Base-by-base conservation (phyloP, 345 rosid genomes). In the Laguncularia racemosa region DNA sequence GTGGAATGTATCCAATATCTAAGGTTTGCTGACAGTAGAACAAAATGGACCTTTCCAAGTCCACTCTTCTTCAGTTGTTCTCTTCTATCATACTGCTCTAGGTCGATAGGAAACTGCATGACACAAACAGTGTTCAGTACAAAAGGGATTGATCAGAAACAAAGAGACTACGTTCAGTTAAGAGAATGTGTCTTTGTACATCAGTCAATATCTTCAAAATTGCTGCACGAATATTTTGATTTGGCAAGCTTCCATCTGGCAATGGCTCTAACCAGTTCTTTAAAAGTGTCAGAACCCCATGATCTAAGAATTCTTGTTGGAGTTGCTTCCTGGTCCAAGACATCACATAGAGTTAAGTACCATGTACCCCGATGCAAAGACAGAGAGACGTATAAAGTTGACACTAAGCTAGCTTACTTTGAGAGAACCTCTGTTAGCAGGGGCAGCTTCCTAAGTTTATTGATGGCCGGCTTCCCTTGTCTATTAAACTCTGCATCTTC, bases 201-300 rank as follows among this genome's bases (percentile, higher is more conserved):
- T 89, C 97, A 58, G 84, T 71, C 71, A 93, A 71, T 66, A 89
- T 82, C 73, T 49, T 70, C 76, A 93, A 70, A 68, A 93, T 76
- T 58, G 96, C 96, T 20, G 91, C 95, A 43, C 97, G 95, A 58
- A 93, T 93, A 64, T 93, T 93, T 68, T 85, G 87, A 70, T 84
- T 89, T 12, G 99, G 99, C 64, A 93, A 81, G 65, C 99, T 93
- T 67, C 96, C 95, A 78, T 93, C 97, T 46, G 99, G 99, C 71
- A 89, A 97, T 28, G 97, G 99, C 68, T 93, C 99, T 48, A 93
- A 97, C 99, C 99, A 89, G 65, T 81, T 87, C 85, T 87, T 93
- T 62, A 87, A 65, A 52, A 93, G 73, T 48, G 90, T 80, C 56
- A 93, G 56, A 46, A 93, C 99, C 56, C 99, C 99, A 69, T 93